phyloP scores from a whole-genome alignment of 805 yeast species.

The Blastobotrys americana region DNA sequence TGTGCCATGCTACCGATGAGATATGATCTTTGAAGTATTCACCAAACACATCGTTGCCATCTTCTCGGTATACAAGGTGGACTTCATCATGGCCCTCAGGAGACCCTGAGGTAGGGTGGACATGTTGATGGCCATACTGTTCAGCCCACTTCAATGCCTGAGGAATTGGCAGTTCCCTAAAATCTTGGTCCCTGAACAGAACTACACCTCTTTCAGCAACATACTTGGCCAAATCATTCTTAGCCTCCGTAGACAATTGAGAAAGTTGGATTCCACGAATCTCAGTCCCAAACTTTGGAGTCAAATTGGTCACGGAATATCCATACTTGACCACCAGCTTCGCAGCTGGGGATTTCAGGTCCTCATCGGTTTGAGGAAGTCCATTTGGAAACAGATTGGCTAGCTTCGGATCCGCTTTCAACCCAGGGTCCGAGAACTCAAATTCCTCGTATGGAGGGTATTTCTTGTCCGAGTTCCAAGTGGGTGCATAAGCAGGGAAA shows the following conservation, averaged over 20 bases:
- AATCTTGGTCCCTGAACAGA: conserved; percentile 63
- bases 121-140: conserved; percentile 64
- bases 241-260: conserved; percentile 43
- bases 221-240: conserved; percentile 60
- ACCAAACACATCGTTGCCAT: conserved; percentile 17
- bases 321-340: conserved; percentile 21
- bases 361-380: conserved; percentile 10
- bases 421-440: conserved; percentile 58
- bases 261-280: conserved; percentile 57
- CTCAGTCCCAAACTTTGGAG: conserved; percentile 69
- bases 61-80: conserved; percentile 51
- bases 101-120: conserved; percentile 70
- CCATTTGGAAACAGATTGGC: conserved; percentile 42
- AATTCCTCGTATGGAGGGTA: conserved; percentile 47
- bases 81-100: conserved; percentile 53
- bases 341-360: conserved; percentile 7
- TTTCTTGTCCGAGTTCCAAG: conserved; percentile 58
- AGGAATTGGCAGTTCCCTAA: conserved; percentile 36
- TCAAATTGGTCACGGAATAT: conserved; percentile 34
- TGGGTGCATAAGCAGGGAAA: conserved; percentile 56
- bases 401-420: conserved; percentile 52
- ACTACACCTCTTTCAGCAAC: conserved; percentile 72
- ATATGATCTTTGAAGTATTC: conserved; percentile 7
- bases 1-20: conserved; percentile 47
- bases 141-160: conserved; percentile 43